phyloP scores from a whole-genome alignment of 768 basidiomycete species.

The Amanita jacksonii region DNA sequence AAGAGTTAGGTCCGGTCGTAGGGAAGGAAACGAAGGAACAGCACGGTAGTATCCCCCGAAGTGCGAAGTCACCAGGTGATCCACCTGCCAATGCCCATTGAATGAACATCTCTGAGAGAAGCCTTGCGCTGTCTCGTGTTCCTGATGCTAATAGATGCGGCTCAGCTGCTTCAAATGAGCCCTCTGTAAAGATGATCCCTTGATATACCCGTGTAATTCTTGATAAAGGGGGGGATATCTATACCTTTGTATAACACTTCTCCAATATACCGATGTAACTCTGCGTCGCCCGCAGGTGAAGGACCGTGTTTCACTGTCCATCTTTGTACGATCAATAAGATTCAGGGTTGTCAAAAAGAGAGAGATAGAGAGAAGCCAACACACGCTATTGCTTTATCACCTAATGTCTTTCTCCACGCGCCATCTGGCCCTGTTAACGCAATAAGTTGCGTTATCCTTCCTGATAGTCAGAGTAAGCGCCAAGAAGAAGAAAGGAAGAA shows the following conservation, averaged over 20 bases:
- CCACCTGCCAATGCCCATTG: constrained; percentile 58
- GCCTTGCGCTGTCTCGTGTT: constrained; percentile 79
- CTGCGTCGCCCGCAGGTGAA: constrained; percentile 84
- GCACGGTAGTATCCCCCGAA: constrained; percentile 81
- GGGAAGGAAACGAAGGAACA: not conserved
- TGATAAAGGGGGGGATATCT: constrained; percentile 1
- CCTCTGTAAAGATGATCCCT: constrained; percentile 65
- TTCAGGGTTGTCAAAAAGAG: not conserved
- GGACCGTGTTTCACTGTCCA: constrained; percentile 77
- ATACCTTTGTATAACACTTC: constrained; percentile 80
- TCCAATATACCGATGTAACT: constrained; percentile 84
- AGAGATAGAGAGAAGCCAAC: too few species aligned
- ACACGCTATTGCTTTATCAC: constrained; percentile 77
- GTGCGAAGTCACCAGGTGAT: constrained; percentile 63
- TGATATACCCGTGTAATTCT: too few species aligned
- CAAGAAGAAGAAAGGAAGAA: not conserved
- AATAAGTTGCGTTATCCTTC: constrained; percentile 84
- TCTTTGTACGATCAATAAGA: constrained; percentile 30
- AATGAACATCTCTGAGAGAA: constrained; percentile 79
- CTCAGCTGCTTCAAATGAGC: constrained; percentile 66
- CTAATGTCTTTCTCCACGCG: constrained; percentile 84
- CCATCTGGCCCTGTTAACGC: constrained; percentile 74
- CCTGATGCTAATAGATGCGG: constrained; percentile 78
- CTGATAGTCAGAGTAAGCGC: constrained; percentile 29
- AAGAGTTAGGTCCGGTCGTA: constrained; percentile 4